Base-by-base conservation (phyloP, 2,329 filamentous ascomycete species). In the Talaromyces marneffei region DNA sequence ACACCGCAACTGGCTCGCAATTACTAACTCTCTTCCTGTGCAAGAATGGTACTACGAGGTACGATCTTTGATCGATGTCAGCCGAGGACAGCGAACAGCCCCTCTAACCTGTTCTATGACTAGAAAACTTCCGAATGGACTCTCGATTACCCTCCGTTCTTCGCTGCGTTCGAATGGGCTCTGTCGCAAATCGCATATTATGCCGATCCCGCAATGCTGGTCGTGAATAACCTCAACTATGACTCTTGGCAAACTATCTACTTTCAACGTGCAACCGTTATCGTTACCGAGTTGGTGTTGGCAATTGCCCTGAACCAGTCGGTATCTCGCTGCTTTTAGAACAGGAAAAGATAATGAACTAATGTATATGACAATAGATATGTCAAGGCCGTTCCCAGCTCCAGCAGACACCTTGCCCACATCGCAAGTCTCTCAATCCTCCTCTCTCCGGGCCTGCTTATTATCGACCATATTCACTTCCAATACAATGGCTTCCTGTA, bases 401-500 rank as follows among this genome's bases (percentile, higher is more conserved):
- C 76, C 7, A 84, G 85, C n/a, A 92, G 87, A 71, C 86, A 86
- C 48, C 86, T 90, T 53, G 89, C 92, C 10, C 92, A 97, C 71
- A 91, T 90, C 25, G 90, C 89, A 52, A 92, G 92, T 25, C 82
- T 97, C 60, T 97, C 93, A 0, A 87, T 99, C 62, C 80, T 97
- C 3, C 84, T 97, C 12, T 97, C 92, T 0, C 94, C 94, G 0
- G 94, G 93, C 1, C 84, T 99, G 37, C 82, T 99, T 63, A 95
- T 99, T 72, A 97, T 99, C 74, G 94, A 99, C 72, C 94, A 99
- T 74, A 93, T 97, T 66, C 92, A 97, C 75, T 99, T 99, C 75
- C 94, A 99, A 80, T 99, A 99, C 80, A 99, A 99, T 79, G 93
- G 94, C 42, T 92, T 92, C 77, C 86, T 99, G 77, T 99, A 97